Evolutionary conservation across 2,329 filamentous ascomycete genomes (phyloP).

Genomic region (Verticillium nonalfalfae): DNA sequence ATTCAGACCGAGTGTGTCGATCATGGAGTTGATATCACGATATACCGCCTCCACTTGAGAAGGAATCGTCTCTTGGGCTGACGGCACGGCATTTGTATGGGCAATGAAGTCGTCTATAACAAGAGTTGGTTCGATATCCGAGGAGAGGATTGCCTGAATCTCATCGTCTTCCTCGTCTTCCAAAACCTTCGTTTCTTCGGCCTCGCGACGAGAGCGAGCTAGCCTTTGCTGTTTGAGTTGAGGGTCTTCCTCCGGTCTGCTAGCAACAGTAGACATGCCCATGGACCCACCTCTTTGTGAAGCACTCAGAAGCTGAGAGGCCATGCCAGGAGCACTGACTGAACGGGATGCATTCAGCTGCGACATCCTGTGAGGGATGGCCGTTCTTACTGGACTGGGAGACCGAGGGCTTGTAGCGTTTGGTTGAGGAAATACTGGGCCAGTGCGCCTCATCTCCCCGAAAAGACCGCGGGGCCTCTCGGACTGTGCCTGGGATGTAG

Average conservation of each 20-base stretch:
- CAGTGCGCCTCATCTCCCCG: slow-evolving; percentile 44
- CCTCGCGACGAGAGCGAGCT: slow-evolving; percentile 47
- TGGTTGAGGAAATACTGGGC: slow-evolving; percentile 48
- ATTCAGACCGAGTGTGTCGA: slow-evolving; percentile 87
- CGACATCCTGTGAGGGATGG: slow-evolving; percentile 43
- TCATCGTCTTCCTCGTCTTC: slow-evolving; percentile 65
- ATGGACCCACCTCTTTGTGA: slow-evolving; percentile 28
- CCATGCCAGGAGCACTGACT: slow-evolving; percentile 54
- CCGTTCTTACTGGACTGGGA: slow-evolving; percentile 62
- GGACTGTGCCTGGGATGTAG: slow-evolving; percentile 38
- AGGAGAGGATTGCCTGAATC: slow-evolving; percentile 55
- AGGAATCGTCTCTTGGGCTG: slow-evolving; percentile 50
- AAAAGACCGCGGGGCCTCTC: slow-evolving; percentile 41
- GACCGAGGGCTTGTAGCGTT: slow-evolving; percentile 58
- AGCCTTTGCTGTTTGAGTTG: slow-evolving; percentile 45
- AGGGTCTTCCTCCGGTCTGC: slow-evolving; percentile 34
- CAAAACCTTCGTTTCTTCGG: slow-evolving; percentile 50
- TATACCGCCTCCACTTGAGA: slow-evolving; percentile 63
- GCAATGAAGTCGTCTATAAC: slow-evolving; percentile 63
- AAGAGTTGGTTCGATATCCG: slow-evolving; percentile 54
- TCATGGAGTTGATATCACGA: slow-evolving; percentile 86
- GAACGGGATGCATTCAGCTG: slow-evolving; percentile 47
- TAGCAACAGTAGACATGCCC: slow-evolving; percentile 31
- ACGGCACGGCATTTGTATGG: slow-evolving; percentile 46
- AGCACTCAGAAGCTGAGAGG: slow-evolving; percentile 43